phyloP scores from a whole-genome alignment of 345 rosid genomes.

The Linum lewisii region DNA sequence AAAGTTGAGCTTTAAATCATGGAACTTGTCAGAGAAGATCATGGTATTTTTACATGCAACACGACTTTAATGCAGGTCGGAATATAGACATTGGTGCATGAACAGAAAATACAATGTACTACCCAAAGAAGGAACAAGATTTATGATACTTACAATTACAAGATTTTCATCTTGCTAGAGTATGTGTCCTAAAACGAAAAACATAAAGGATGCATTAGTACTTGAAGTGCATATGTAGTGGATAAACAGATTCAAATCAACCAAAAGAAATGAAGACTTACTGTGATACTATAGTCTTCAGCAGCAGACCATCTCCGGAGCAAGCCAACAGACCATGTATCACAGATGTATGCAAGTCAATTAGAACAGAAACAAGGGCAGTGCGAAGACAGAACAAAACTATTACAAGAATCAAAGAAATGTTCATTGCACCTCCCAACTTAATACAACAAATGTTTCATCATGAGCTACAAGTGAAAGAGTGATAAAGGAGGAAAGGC shows the following conservation, averaged over 20 bases:
- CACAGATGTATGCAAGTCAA: slow-evolving; percentile 46
- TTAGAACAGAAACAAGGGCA: slow-evolving; percentile 23
- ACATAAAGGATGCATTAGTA: slow-evolving; percentile 15
- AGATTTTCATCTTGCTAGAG: slow-evolving; percentile 18
- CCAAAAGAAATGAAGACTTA: slow-evolving; percentile 24
- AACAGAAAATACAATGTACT: not conserved
- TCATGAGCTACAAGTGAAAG: not conserved
- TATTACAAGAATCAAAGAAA: no score
- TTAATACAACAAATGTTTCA: no score
- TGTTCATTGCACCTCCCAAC: not conserved
- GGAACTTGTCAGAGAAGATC: not conserved
- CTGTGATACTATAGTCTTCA: slow-evolving; percentile 15
- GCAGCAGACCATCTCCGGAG: slow-evolving; percentile 30
- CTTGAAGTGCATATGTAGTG: not conserved
- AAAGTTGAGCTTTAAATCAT: not conserved
- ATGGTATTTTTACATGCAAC: not conserved
- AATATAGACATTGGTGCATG: not conserved
- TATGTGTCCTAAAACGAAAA: slow-evolving; percentile 27
- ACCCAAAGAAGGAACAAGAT: not conserved
- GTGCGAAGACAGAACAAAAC: slow-evolving; percentile 1
- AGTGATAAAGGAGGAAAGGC: slow-evolving; percentile 5
- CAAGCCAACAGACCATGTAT: slow-evolving; percentile 53
- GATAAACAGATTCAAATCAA: not conserved
- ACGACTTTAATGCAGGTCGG: not conserved
- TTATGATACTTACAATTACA: slow-evolving; percentile 46